These are phyloP conservation scores for Candida sojae DNA, from an alignment of 1,139 yeast genomes.

Conservation along the genomic window DNA sequence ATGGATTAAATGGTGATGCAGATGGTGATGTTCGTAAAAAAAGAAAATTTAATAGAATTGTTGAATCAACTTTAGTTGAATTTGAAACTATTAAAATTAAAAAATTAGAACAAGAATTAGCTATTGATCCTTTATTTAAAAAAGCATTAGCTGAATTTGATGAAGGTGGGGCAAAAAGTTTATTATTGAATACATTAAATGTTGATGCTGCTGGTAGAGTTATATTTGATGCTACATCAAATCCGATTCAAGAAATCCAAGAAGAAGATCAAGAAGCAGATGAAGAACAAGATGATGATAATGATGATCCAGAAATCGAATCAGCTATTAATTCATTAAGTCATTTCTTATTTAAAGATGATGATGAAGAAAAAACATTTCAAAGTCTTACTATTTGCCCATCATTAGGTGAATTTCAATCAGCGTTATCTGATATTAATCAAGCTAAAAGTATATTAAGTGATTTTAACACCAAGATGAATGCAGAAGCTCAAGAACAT, in stretches of 20 bases:
- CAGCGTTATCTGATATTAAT: slow-evolving; percentile 59
- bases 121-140: slow-evolving; percentile 85
- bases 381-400: slow-evolving; percentile 57
- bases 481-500: slow-evolving; percentile 11
- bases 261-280: slow-evolving; percentile 10
- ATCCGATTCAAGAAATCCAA: slow-evolving; percentile 19
- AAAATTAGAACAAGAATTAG: slow-evolving; percentile 72
- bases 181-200: slow-evolving; percentile 69
- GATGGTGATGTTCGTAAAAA: slow-evolving; percentile 24
- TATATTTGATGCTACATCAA: slow-evolving; percentile 59
- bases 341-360: slow-evolving; percentile 28
- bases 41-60: slow-evolving; percentile 40
- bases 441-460: slow-evolving; percentile 55
- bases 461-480: slow-evolving; percentile 44
- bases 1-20: slow-evolving; percentile 14
- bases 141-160: slow-evolving; percentile 91
- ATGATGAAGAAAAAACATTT: slow-evolving; percentile 34
- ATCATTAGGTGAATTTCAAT: slow-evolving; percentile 56
- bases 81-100: slow-evolving; percentile 67
- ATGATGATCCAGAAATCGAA: slow-evolving; percentile 19
- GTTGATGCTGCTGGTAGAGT: slow-evolving; percentile 61
- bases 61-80: slow-evolving; percentile 48
- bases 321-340: slow-evolving; percentile 16
- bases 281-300: slow-evolving; percentile 15
- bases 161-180: slow-evolving; percentile 91